Conservation (phyloP, 1,139 yeast genomes). For the Candida sp. region DNA sequence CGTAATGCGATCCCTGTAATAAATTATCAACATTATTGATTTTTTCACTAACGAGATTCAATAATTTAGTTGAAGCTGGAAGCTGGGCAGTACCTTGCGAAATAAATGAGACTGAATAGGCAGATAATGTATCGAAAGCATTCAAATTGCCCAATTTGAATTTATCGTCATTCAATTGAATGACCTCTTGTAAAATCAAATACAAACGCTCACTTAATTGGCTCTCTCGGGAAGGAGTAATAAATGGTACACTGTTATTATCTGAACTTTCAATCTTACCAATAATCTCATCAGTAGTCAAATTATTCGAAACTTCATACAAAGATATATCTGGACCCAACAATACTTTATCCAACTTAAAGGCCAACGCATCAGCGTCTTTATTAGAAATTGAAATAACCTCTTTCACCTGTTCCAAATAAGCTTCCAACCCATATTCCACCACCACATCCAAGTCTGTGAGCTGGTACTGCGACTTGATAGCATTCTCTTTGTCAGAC, state of each 20-base stretch:
- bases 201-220: conserved; percentile 15
- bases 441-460: conserved; percentile 11
- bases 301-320: conserved; percentile 7
- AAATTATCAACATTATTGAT: background rate
- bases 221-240: conserved; percentile 8
- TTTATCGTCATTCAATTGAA: conserved; percentile 4
- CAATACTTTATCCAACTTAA: conserved; percentile 9
- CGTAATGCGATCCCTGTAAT: background rate
- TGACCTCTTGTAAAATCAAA: conserved; percentile 13
- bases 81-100: background rate
- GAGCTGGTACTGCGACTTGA: background rate
- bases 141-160: conserved; percentile 1
- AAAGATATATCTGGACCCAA: conserved; percentile 15
- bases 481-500: background rate
- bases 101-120: background rate
- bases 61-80: background rate
- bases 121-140: background rate
- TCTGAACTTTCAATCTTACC: conserved; percentile 5
- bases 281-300: conserved; percentile 11
- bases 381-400: conserved; percentile 6
- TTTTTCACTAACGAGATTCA: background rate
- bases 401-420: conserved; percentile 7
- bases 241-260: background rate
- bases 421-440: conserved; percentile 8
- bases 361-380: conserved; percentile 6